phyloP scores from a whole-genome alignment of 768 basidiomycete genomes.

The Chiua virens region DNA sequence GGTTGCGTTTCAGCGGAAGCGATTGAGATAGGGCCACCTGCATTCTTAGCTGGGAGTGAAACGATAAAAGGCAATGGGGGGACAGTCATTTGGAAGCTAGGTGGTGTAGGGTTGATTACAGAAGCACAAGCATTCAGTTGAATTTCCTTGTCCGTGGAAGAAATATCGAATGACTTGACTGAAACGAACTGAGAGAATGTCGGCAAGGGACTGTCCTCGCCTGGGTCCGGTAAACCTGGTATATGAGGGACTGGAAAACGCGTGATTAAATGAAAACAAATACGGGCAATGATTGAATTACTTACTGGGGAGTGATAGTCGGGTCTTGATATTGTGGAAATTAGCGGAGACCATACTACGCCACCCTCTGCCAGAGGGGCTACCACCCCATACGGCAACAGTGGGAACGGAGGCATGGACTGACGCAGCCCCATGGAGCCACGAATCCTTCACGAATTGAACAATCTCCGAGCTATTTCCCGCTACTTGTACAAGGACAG shows the following conservation, averaged over 20 bases:
- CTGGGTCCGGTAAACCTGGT: constrained; percentile 66
- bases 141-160: constrained; percentile 37
- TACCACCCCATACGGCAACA: constrained; percentile 54
- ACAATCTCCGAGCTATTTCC: constrained; percentile 47
- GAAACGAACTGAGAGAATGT: constrained; percentile 58
- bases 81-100: constrained; percentile 45
- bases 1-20: constrained; percentile 56
- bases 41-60: constrained; percentile 40
- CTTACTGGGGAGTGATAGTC: constrained; percentile 56
- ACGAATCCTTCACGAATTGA: constrained; percentile 56
- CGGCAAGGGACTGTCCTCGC: constrained; percentile 50
- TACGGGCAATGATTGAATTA: constrained; percentile 3
- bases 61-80: constrained; percentile 65
- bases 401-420: constrained; percentile 44
- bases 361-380: constrained; percentile 47
- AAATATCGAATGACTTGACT: constrained; percentile 54
- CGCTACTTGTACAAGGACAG: constrained; percentile 54
- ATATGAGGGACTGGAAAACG: constrained; percentile 54
- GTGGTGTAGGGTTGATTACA: constrained; percentile 56
- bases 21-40: constrained; percentile 40
- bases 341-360: constrained; percentile 35
- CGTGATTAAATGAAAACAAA: constrained; percentile 4
- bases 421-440: constrained; percentile 51
- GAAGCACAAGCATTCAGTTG: constrained; percentile 54
- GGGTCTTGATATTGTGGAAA: constrained; percentile 46